Evolutionary conservation across 805 yeast genomes (phyloP).

Genomic region (Isabelozyma gotoi): DNA sequence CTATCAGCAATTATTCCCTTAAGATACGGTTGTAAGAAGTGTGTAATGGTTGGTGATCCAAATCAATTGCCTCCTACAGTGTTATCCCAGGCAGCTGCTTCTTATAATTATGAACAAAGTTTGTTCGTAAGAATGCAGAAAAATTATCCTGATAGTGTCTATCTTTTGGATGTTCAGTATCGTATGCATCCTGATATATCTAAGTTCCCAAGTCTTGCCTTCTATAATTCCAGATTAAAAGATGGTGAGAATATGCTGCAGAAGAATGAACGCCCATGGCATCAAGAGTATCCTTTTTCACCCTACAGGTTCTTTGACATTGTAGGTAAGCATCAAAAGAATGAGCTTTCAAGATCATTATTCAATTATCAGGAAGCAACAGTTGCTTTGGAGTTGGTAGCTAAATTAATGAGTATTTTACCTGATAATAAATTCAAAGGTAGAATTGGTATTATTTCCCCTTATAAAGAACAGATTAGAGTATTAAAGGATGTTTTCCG

Average conservation of each 20-base stretch:
- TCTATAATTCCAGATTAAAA: slow-evolving; percentile 67
- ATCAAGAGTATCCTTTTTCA: slow-evolving; percentile 48
- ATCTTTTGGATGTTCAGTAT: slow-evolving; percentile 85
- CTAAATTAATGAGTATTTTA: slow-evolving; percentile 47
- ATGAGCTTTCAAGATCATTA: slow-evolving; percentile 64
- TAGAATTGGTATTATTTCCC: slow-evolving; percentile 87
- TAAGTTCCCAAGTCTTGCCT: slow-evolving; percentile 78
- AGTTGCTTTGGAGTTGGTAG: slow-evolving; percentile 66
- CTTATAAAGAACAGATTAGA: slow-evolving; percentile 85
- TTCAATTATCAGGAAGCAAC: slow-evolving; percentile 70
- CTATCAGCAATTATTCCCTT: slow-evolving; percentile 88
- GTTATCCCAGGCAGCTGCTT: slow-evolving; percentile 82
- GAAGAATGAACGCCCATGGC: slow-evolving; percentile 75
- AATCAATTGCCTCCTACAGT: slow-evolving; percentile 98
- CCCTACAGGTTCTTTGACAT: slow-evolving; percentile 83
- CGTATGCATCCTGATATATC: slow-evolving; percentile 98
- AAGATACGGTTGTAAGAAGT: slow-evolving; percentile 83
- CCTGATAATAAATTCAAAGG: slow-evolving; percentile 61
- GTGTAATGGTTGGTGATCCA: slow-evolving; percentile 98
- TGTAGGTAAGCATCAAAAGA: slow-evolving; percentile 59
- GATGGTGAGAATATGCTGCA: slow-evolving; percentile 78
- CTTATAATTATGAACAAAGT: slow-evolving; percentile 81
- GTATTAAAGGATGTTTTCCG: slow-evolving; percentile 57
- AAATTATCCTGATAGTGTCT: slow-evolving; percentile 56
- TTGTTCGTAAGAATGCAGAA: slow-evolving; percentile 91